These are phyloP conservation scores for Apiotrichum laibachii DNA, from an alignment of 1,284 basidiomycete genomes.

Conservation along the genomic window DNA sequence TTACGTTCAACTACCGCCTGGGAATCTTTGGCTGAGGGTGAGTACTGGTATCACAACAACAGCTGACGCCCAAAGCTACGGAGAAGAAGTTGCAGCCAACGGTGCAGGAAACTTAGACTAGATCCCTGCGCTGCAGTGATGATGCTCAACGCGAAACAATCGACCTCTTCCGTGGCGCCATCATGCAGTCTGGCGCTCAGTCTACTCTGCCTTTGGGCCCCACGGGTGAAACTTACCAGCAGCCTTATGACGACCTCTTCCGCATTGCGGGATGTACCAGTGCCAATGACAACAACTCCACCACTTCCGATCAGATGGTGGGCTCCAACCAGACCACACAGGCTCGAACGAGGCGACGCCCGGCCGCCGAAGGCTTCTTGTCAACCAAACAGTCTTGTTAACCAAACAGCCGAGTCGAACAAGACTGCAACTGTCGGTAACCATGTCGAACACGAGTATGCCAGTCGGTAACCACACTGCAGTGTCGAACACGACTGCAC, in stretches of 20 bases:
- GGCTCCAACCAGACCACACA: too few relatives aligned
- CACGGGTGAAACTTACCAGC: conserved; percentile 33
- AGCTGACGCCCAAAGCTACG: conserved; percentile 22
- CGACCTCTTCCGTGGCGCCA: conserved; percentile 47
- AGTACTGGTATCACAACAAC: background rate
- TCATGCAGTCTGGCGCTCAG: conserved; percentile 50
- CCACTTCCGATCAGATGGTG: background rate
- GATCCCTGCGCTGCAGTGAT: conserved; percentile 52
- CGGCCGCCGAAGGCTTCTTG: too few relatives aligned
- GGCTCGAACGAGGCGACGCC: too few relatives aligned
- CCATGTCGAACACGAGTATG: too few relatives aligned
- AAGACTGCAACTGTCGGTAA: too few relatives aligned
- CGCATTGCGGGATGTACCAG: conserved; percentile 24
- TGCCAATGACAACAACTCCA: background rate
- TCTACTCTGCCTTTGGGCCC: conserved; percentile 34
- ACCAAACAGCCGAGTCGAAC: too few relatives aligned
- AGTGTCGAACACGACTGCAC: background rate
- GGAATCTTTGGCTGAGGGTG: conserved; percentile 52
- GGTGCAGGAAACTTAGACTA: conserved; percentile 52
- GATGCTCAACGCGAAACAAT: conserved; percentile 32
- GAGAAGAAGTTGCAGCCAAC: conserved; percentile 37
- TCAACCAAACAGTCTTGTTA: too few relatives aligned
- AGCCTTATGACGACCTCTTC: conserved; percentile 37
- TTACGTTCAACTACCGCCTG: conserved; percentile 53
- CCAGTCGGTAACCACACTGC: too few relatives aligned